These are phyloP conservation scores for Chaetomium strumarium DNA, from an alignment of 2,329 filamentous ascomycete genomes.

Conservation along the genomic window DNA sequence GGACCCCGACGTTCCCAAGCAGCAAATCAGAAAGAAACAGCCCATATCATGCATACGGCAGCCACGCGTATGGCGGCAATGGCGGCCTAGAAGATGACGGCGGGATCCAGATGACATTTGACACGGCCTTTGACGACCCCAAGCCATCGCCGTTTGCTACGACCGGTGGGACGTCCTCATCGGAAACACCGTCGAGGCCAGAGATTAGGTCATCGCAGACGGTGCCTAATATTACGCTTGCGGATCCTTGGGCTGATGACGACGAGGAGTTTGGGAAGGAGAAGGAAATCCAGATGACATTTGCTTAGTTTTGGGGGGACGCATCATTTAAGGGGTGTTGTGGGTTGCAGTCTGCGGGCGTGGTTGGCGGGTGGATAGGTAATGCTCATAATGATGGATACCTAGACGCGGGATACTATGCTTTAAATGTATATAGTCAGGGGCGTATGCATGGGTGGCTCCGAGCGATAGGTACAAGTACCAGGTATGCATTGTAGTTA, in stretches of 20 bases:
- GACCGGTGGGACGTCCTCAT: not conserved
- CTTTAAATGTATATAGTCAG: no score
- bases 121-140: conserved; percentile 50
- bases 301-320: conserved; percentile 47
- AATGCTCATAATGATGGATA: not conserved
- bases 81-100: conserved; percentile 32
- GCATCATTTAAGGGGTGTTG: no score
- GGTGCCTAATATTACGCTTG: conserved; percentile 43
- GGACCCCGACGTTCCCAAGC: conserved; percentile 27
- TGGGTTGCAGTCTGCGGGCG: no score
- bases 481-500: no score
- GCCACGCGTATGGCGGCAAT: conserved; percentile 7
- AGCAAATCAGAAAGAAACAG: conserved; percentile 20
- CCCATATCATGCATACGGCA: conserved; percentile 15
- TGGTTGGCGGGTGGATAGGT: no score
- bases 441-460: not conserved
- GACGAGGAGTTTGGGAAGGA: conserved; percentile 67
- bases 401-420: not conserved
- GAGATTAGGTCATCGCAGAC: conserved; percentile 43
- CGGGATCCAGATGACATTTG: conserved; percentile 66
- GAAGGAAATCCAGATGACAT: conserved; percentile 74
- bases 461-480: no score
- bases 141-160: conserved; percentile 18
- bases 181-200: conserved; percentile 30
- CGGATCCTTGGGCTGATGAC: conserved; percentile 65